Evolutionary conservation across 768 basidiomycete species (phyloP).

Genomic region (Cubamyces sp.): DNA sequence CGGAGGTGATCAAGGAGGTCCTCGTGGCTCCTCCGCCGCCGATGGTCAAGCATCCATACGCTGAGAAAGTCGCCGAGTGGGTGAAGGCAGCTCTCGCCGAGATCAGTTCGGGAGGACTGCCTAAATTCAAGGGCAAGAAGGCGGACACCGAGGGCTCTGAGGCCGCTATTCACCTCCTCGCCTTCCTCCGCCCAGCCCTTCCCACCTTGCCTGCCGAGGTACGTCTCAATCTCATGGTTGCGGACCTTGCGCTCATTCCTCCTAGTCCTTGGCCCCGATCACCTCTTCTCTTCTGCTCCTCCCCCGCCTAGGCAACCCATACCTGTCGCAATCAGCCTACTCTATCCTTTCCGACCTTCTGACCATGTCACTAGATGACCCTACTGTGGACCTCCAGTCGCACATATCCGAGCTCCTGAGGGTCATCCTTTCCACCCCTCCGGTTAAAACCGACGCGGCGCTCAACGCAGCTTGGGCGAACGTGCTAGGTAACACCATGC

Average conservation of each 20-base stretch:
- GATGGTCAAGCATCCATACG: slow-evolving; percentile 81
- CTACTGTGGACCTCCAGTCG: slow-evolving; percentile 50
- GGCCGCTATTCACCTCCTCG: slow-evolving; percentile 76
- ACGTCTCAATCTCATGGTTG: slow-evolving; percentile 37
- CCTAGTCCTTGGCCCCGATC: slow-evolving; percentile 74
- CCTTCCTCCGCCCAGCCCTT: slow-evolving; percentile 67
- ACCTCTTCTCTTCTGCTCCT: slow-evolving; percentile 75
- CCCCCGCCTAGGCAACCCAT: slow-evolving; percentile 86
- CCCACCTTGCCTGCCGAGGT: slow-evolving; percentile 69
- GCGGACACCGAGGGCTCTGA: slow-evolving; percentile 65
- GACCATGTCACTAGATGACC: slow-evolving; percentile 52
- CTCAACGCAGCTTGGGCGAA: slow-evolving; percentile 80
- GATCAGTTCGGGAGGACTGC: slow-evolving; percentile 61
- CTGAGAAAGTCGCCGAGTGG: slow-evolving; percentile 82
- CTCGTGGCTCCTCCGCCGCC: slow-evolving; percentile 80
- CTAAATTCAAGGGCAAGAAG: slow-evolving; percentile 61
- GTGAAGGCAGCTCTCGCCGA: slow-evolving; percentile 67
- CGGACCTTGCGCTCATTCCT: slow-evolving; percentile 15
- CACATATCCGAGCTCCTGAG: slow-evolving; percentile 65
- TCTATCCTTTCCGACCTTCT: slow-evolving; percentile 86
- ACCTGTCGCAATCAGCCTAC: slow-evolving; percentile 87
- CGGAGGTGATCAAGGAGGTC: slow-evolving; percentile 81
- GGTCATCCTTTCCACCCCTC: slow-evolving; percentile 67
- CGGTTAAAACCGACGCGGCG: slow-evolving; percentile 67
- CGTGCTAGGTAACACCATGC: slow-evolving; percentile 73